Evolutionary conservation across 805 yeast species (phyloP), one percentile per base, ranked within the genome.

Genomic region (Suhomyces kilbournensis): DNA sequence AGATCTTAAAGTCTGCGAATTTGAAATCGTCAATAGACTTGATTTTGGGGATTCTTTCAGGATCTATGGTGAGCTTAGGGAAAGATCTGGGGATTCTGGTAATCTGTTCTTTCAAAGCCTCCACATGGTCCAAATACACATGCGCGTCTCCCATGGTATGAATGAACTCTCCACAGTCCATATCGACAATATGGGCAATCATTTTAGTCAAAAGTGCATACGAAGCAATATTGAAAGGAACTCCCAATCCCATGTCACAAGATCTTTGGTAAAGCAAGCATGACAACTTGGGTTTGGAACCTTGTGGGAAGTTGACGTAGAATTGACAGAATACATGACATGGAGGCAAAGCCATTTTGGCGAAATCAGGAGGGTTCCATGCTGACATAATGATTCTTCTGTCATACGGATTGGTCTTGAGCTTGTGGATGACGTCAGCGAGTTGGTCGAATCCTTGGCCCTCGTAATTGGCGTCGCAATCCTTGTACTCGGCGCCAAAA

Each of bases 211-310:
- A 77, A 50, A 94, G 75, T 0, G 99, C 96, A 66, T 94, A 94
- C 0, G 97, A 90, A 0, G 99, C 99, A 63, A 94, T 94, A 67
- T 94, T 94, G 71, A 94, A 94, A 0, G 99, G 99, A 20, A 94
- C 98, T 12, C 99, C 99, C n/a, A 94, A 80, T 0, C 99, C 99
- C 97, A 94, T 92, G 66, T 94, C 99, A 70, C 98, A 93, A n/a
- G 97, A 88, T 63, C 99, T 82, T 73, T 94, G 99, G 70, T 94
- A 94, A 75, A 94, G 75, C 53, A 87, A 81, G 68, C 99, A 94
- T 10, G 94, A 88, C 51, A 94, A 78, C 62, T 79, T 83, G 20
- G 96, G 96, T 60, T 71, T 82, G 3, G 65, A 53, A 25, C 74
- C 74, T 47, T 71, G 66, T n/a, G 96, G 93, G 73, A 88, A 88